Evolutionary conservation across 2,329 filamentous ascomycete species (phyloP).

Genomic region (Neospermospora avenae): DNA sequence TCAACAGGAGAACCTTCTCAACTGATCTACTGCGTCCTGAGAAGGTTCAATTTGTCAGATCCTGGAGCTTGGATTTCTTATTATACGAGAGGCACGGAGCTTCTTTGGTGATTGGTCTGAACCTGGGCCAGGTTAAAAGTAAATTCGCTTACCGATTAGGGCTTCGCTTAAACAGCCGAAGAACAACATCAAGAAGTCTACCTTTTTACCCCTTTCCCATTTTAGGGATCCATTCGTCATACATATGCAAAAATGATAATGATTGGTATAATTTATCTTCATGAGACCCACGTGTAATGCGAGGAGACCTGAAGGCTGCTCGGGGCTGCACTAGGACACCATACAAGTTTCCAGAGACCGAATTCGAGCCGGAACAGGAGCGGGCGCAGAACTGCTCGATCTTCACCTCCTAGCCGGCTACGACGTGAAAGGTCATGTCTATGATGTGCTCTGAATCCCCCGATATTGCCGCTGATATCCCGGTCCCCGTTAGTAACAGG

Average conservation of each 20-base stretch:
- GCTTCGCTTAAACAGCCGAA: background rate
- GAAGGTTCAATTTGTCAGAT: background rate
- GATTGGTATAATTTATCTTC: background rate
- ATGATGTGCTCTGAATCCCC: background rate
- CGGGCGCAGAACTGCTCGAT: background rate
- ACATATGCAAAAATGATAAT: background rate
- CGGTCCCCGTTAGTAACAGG: background rate
- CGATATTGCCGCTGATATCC: background rate
- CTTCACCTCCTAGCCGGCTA: background rate
- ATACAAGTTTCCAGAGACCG: background rate
- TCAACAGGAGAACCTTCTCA: background rate
- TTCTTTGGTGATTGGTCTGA: background rate
- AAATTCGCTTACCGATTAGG: background rate
- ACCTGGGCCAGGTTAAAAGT: background rate
- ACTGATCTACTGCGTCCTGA: background rate
- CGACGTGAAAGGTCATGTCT: background rate
- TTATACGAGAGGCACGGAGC: background rate
- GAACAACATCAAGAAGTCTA: background rate
- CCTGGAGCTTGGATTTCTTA: background rate
- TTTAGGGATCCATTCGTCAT: background rate
- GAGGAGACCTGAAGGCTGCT: background rate
- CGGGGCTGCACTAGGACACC: background rate
- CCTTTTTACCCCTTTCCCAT: background rate
- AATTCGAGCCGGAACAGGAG: background rate
- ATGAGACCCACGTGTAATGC: background rate